Evolutionary conservation across 2,329 filamentous ascomycete species (phyloP), one percentile per base, ranked within the genome.

Genomic region (Pestalotiopsis sp.): DNA sequence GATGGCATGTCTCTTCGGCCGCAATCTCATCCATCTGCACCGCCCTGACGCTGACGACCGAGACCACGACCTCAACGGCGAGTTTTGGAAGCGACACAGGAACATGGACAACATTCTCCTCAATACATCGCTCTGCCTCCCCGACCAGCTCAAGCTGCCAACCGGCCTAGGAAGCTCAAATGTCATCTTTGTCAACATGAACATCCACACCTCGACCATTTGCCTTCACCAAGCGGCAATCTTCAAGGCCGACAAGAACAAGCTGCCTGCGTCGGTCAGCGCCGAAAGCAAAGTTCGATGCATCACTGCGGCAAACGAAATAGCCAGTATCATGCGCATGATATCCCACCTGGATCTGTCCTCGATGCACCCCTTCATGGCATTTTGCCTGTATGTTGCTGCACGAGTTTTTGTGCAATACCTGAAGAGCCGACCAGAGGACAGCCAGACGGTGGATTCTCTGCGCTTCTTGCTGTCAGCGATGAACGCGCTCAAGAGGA

Each of bases 151-250:
- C 39, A 93, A 95, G 73, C 84, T 98, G 39, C 94, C 96, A 0
- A 82, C 83, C 17, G 94, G 93, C 0, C 82, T 97, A 41, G 83
- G 85, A 17, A 92, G 95, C 75, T 88, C 94, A 3, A 98, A 98
- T 72, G 90, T 95, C 66, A 90, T 98, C 4, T 98, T 98, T 78
- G 90, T 93, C 68, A 98, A 98, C 75, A 97, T 99, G 94, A 94
- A 93, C 77, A 94, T 99, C 39, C 95, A 98, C 78, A 97, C 96
- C 0, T 97, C 95, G 1, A 94, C 94, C 1, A 98, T 99, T 66
- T 98, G 95, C 79, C 84, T 99, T n/a, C 96, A 99, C 76, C 96
- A 99, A 82, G 96, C 95, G 2, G 96, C 96, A 31, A 98, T 99
- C 23, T 98, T 95, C 86, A 98, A 98, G 78, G 94, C 95, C 0